A percentile compares a stretch with the other conserved stretches of the same genome.
Evolutionary conservation across 2,329 filamentous ascomycete species (phyloP).

Genomic region (Calonectria naviculata): DNA sequence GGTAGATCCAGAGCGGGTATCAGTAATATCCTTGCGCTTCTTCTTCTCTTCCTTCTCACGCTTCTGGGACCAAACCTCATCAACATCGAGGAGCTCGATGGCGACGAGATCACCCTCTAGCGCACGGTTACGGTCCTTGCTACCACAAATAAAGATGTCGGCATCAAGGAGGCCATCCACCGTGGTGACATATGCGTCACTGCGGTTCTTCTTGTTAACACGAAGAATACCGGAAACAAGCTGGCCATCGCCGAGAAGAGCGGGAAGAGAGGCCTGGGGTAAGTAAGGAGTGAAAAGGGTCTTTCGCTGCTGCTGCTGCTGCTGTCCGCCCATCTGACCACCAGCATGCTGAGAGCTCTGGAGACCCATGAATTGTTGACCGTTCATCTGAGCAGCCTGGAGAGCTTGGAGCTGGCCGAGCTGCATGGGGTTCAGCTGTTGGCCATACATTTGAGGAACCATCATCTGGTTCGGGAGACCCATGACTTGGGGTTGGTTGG

Average conservation of each 20-base stretch:
- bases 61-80: conserved; percentile 99
- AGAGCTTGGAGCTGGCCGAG: conserved; percentile 91
- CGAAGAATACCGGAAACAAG: conserved; percentile 96
- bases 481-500: conserved; percentile 86
- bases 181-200: conserved; percentile 96
- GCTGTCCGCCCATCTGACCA: conserved; percentile 71
- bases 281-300: conserved; percentile 98
- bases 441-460: conserved; percentile 87
- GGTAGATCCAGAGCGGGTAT: conserved; percentile 82
- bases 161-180: conserved; percentile 89
- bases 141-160: conserved; percentile 99
- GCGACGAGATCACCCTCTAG: conserved; percentile 96
- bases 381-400: conserved; percentile 86
- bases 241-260: conserved; percentile 89
- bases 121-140: conserved; percentile 97
- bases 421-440: conserved; percentile 89
- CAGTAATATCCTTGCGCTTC: conserved; percentile 98
- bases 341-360: conserved; percentile 79
- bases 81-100: conserved; percentile 94
- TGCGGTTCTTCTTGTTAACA: conserved; percentile 99
- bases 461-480: conserved; percentile 89
- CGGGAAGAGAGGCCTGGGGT: conserved; percentile 92
- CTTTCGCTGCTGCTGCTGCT: conserved; percentile 93
- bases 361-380: conserved; percentile 77
- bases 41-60: conserved; percentile 99